phyloP scores from a whole-genome alignment of 805 yeast species.

The Scheffersomyces stipitis region DNA sequence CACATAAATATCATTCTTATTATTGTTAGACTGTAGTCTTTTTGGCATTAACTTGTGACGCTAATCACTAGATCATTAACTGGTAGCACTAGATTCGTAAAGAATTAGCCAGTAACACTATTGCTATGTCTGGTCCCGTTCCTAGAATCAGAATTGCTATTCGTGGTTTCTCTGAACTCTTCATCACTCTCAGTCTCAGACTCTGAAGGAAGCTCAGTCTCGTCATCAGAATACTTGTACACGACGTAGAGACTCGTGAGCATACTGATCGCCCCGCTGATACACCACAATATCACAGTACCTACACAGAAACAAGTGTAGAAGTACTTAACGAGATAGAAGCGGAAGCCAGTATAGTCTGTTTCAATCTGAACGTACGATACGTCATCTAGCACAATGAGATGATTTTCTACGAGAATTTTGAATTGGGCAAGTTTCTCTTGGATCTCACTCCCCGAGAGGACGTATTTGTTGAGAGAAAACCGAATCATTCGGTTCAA shows the following conservation, averaged over 20 bases:
- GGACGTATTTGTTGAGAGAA: slow-evolving; percentile 6
- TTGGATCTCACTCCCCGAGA: slow-evolving; percentile 3
- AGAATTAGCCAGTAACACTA: too few species aligned
- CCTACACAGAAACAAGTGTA: slow-evolving; percentile 18
- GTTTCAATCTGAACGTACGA: slow-evolving; percentile 15
- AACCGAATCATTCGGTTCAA: slow-evolving; percentile 13
- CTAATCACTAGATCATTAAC: too few species aligned
- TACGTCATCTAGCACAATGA: slow-evolving; percentile 6
- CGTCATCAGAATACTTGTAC: background rate
- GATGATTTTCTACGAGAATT: background rate
- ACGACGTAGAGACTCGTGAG: slow-evolving; percentile 16
- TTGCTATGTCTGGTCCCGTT: too few species aligned
- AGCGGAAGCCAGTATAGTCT: slow-evolving; percentile 23
- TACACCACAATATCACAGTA: slow-evolving; percentile 17
- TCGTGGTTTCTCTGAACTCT: too few species aligned
- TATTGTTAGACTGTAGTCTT: too few species aligned
- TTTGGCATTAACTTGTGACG: too few species aligned
- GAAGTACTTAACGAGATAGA: slow-evolving; percentile 22
- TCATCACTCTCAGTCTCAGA: background rate
- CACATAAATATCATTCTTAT: too few species aligned
- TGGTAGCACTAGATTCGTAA: too few species aligned
- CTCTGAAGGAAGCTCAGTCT: background rate
- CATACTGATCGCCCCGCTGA: slow-evolving; percentile 16
- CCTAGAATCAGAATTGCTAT: too few species aligned
- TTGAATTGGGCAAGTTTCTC: background rate